Evolutionary conservation across 2,329 filamentous ascomycete genomes (phyloP).

Genomic region (Pestalotiopsis sp.): DNA sequence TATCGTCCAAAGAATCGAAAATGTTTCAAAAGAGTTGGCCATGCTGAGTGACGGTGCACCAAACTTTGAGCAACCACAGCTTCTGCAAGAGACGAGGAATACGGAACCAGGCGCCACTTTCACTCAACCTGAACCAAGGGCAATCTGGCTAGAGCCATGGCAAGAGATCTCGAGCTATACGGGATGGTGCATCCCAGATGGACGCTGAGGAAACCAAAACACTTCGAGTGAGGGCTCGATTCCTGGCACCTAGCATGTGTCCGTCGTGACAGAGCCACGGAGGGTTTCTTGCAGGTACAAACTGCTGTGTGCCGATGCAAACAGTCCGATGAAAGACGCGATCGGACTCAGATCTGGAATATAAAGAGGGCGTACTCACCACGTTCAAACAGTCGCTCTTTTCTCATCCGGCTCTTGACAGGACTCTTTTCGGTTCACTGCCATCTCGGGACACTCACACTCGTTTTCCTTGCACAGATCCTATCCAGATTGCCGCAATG

Average conservation of each 20-base stretch:
- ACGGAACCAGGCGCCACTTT: neutral
- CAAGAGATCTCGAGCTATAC: neutral
- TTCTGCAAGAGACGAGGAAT: conserved; percentile 3
- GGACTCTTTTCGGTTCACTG: conserved; percentile 4
- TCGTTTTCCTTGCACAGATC: conserved; percentile 24
- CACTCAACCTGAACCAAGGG: conserved; percentile 11
- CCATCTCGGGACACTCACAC: conserved; percentile 23
- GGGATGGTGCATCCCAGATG: conserved; percentile 6
- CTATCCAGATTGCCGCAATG: conserved; percentile 25
- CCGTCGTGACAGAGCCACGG: neutral
- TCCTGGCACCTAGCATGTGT: conserved; percentile 4
- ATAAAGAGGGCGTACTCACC: conserved; percentile 1
- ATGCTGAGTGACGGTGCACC: neutral
- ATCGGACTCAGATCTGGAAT: neutral
- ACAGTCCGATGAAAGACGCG: neutral
- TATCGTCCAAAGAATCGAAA: neutral
- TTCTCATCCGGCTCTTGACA: conserved; percentile 20
- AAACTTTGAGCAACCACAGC: conserved; percentile 7
- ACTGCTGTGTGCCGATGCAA: neutral
- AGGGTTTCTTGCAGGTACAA: neutral
- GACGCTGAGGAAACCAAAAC: neutral
- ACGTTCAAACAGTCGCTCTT: neutral
- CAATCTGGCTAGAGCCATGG: neutral
- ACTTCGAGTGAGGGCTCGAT: neutral
- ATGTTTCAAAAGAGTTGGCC: neutral